These are phyloP conservation scores for Zopfochytrium polystomum DNA, from an alignment of 371 early-diverging fungal species.

Conservation along the genomic window DNA sequence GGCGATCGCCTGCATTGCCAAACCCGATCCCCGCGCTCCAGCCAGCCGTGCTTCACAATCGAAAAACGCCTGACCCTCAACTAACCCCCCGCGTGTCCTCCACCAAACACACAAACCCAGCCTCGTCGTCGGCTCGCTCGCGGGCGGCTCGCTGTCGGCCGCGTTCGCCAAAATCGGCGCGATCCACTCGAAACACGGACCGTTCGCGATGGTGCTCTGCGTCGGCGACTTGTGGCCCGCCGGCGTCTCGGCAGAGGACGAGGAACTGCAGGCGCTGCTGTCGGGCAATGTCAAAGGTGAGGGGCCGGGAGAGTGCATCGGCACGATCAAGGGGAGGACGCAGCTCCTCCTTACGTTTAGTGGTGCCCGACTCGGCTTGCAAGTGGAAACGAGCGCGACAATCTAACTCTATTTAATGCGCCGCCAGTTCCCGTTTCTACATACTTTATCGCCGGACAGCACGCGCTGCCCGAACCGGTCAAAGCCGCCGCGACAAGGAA, in stretches of 20 bases:
- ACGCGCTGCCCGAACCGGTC: slow-evolving; percentile 57
- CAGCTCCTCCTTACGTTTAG: background rate
- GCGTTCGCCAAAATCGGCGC: slow-evolving; percentile 67
- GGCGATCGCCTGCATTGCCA: no score
- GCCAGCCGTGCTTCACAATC: no score
- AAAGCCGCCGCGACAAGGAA: slow-evolving; percentile 52
- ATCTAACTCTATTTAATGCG: no score
- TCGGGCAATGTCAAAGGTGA: slow-evolving; percentile 58
- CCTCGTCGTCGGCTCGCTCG: background rate
- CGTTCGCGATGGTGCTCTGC: slow-evolving; percentile 76
- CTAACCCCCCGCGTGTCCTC: no score
- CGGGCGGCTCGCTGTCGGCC: slow-evolving; percentile 33
- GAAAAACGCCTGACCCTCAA: no score
- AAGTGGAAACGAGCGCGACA: no score
- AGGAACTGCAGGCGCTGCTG: slow-evolving; percentile 36
- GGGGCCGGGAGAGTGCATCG: slow-evolving; percentile 5
- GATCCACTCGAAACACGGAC: slow-evolving; percentile 76
- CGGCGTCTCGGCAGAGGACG: slow-evolving; percentile 21
- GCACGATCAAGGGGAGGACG: background rate
- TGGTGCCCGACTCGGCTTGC: background rate
- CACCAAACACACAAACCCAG: no score
- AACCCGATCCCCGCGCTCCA: no score
- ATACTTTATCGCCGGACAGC: slow-evolving; percentile 69
- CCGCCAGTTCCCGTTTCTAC: slow-evolving; percentile 69
- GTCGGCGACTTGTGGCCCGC: slow-evolving; percentile 78